Evolutionary conservation across 1,284 basidiomycete species (phyloP).

Genomic region (Ustilago vetiveriae): DNA sequence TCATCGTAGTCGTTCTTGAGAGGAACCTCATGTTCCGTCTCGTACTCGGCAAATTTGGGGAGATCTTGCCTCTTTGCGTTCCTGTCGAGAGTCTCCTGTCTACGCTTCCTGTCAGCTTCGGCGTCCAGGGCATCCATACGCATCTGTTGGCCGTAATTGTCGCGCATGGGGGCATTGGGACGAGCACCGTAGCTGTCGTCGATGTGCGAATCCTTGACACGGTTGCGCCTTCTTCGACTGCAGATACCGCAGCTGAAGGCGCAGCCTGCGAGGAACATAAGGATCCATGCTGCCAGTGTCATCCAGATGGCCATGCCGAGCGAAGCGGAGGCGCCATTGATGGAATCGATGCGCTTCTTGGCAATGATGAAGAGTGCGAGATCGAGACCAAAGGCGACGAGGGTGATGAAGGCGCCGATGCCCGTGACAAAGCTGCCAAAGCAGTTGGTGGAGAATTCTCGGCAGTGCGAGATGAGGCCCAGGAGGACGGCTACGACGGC

Average conservation of each 20-base stretch:
- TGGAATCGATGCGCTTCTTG: slow-evolving; percentile 57
- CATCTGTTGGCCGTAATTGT: slow-evolving; percentile 55
- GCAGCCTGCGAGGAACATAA: slow-evolving; percentile 53
- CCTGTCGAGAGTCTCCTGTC: slow-evolving; percentile 43
- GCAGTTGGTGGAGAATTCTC: slow-evolving; percentile 45
- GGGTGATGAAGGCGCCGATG: slow-evolving; percentile 50
- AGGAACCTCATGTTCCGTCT: slow-evolving; percentile 58
- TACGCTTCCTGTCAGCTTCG: slow-evolving; percentile 52
- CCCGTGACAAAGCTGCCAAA: slow-evolving; percentile 51
- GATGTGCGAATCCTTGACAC: slow-evolving; percentile 47
- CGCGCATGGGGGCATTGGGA: slow-evolving; percentile 15
- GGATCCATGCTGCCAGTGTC: slow-evolving; percentile 59
- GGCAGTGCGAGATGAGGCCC: slow-evolving; percentile 57
- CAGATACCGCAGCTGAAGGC: slow-evolving; percentile 58
- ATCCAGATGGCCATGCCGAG: slow-evolving; percentile 61
- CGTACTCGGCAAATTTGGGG: slow-evolving; percentile 63
- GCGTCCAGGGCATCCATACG: slow-evolving; percentile 62
- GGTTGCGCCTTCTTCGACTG: slow-evolving; percentile 37
- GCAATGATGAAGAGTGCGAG: slow-evolving; percentile 62
- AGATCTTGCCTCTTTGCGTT: slow-evolving; percentile 35
- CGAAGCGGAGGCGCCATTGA: slow-evolving; percentile 49
- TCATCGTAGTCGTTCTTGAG: slow-evolving; percentile 58
- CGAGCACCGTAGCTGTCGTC: slow-evolving; percentile 39
- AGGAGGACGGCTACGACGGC: slow-evolving; percentile 48
- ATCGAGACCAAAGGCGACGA: slow-evolving; percentile 58